Conservation (phyloP, 164 flowering plant genomes). For the Magnolia officinalis region DNA sequence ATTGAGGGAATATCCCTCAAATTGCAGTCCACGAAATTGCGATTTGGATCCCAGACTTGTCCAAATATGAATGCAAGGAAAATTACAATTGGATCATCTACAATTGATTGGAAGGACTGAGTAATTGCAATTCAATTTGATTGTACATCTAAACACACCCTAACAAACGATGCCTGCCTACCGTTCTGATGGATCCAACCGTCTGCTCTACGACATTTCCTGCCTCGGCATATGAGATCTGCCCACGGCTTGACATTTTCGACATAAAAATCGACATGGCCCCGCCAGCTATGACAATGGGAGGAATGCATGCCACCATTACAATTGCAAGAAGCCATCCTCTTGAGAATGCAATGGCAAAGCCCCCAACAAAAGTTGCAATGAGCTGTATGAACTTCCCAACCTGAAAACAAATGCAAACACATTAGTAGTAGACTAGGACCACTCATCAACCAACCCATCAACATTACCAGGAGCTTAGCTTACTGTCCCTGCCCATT, state of each 20-base stretch:
- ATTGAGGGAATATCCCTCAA: too few species aligned
- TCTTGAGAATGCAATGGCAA: constrained; percentile 18
- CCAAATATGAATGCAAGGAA: neutral
- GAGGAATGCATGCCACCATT: constrained; percentile 23
- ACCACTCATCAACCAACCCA: too few species aligned
- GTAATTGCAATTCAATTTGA: neutral
- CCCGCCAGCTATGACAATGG: constrained; percentile 16
- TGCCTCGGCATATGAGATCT: constrained; percentile 32
- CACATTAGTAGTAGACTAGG: neutral
- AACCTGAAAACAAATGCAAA: constrained; percentile 14
- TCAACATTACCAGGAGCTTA: too few species aligned
- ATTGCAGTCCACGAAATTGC: too few species aligned
- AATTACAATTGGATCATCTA: too few species aligned
- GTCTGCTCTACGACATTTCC: constrained; percentile 35
- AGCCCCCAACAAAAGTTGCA: constrained; percentile 21
- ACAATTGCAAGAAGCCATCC: constrained; percentile 26
- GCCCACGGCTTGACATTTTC: constrained; percentile 29
- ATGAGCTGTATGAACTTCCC: constrained; percentile 24
- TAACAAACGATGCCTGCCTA: constrained; percentile 6
- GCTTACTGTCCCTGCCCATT: too few species aligned
- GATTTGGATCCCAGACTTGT: neutral
- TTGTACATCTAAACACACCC: too few species aligned
- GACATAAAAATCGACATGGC: constrained; percentile 19
- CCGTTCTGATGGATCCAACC: constrained; percentile 32
- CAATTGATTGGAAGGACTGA: too few species aligned